Evolutionary conservation across 2,329 filamentous ascomycete genomes (phyloP).

Genomic region (Claviceps arundinis): DNA sequence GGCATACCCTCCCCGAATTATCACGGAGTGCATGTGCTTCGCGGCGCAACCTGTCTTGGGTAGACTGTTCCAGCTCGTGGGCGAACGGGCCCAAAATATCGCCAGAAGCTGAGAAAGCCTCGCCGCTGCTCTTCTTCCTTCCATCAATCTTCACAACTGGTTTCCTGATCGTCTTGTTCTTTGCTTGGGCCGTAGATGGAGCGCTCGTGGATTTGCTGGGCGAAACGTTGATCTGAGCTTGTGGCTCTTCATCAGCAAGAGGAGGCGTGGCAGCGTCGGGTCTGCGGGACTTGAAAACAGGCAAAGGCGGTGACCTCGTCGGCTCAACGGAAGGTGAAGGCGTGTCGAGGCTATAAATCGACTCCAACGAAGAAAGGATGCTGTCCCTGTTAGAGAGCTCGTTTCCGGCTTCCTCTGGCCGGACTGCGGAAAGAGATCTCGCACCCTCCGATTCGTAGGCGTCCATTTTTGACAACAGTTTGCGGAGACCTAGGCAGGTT

Average conservation of each 20-base stretch:
- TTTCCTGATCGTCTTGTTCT: neutral
- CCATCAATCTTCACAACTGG: neutral
- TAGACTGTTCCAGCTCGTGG: neutral
- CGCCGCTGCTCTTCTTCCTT: neutral
- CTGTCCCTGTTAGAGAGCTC: neutral
- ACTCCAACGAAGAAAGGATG: neutral
- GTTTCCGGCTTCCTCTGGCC: neutral
- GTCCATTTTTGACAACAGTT: neutral
- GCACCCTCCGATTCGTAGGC: neutral
- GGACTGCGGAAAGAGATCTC: neutral
- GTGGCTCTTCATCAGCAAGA: no score
- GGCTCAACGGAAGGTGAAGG: neutral
- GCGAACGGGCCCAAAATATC: constrained; percentile 1
- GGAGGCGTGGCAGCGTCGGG: neutral
- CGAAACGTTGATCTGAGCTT: neutral
- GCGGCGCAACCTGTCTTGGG: neutral
- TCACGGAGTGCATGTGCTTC: constrained; percentile 4
- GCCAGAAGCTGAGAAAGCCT: neutral
- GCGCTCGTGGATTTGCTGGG: neutral
- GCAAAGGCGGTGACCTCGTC: neutral
- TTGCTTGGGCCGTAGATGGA: neutral
- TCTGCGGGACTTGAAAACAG: neutral
- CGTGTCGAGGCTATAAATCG: neutral
- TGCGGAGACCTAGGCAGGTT: neutral
- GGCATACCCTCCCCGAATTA: constrained; percentile 8